Evolutionary conservation across 2,329 filamentous ascomycete species (phyloP), one percentile per base, ranked within the genome.

Genomic region (Penicillium sp.): DNA sequence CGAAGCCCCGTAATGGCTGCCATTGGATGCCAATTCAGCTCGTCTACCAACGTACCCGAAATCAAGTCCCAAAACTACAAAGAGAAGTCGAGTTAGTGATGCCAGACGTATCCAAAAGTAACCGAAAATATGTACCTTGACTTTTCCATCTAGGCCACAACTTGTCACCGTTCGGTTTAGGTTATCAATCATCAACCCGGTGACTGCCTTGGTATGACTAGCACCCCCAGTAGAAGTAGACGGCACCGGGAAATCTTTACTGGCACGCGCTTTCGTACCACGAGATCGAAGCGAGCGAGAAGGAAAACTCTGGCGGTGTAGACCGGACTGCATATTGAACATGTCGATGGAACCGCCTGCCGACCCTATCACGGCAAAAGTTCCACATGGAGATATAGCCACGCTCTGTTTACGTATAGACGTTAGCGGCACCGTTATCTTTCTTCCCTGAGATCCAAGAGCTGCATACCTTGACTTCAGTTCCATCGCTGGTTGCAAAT

Each of bases 321-420:
- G 77, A 39, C 93, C 93, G 39, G 93, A 97, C 68, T 98, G 93
- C 50, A 98, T 76, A 67, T 98, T 98, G 80, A 88, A 97, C 86
- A 95, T 92, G 68, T 96, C 90, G 48, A 98, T 84, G 29, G 83
- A 82, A 37, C 93, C 93, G 32, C 80, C 83, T 27, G 82, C 83
- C 1, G 92, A 96, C 1, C 93, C 93, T 20, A 98, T 79, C 4
- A 97, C 73, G 2, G 91, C 91, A 75, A 98, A 98, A 1, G 88
- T 96, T 49, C 93, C 93, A 63, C 93, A 98, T 1, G 89, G 81
- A 46, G 89, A 95, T 52, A 98, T 86, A 9, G 90, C 82, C 18
- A 98, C 89, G 46, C 88, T 92, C 56, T 87, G 82, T 28, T 49
- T 29, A 31, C 5, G 7, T 8, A 33, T 47, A 40, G 23, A 10